These are phyloP conservation scores for Salvia sclarea DNA, from an alignment of 305 asterid species.

Conservation along the genomic window DNA sequence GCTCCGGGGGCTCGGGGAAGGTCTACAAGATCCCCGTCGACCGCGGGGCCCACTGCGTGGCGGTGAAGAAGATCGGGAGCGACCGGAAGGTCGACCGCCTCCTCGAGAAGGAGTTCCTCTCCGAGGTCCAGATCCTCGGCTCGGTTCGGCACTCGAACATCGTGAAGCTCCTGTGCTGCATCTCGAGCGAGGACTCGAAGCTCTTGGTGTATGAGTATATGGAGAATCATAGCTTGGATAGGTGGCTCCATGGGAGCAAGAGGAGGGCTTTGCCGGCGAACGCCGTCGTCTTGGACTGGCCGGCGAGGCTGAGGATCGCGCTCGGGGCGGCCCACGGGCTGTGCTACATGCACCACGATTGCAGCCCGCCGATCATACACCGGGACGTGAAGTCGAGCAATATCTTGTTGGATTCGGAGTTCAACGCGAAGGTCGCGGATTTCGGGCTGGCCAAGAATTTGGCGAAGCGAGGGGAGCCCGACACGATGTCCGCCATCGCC, in stretches of 20 bases:
- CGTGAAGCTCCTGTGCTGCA: conserved; percentile 85
- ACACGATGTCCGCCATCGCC: conserved; percentile 87
- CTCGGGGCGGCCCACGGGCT: conserved; percentile 87
- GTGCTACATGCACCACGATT: conserved; percentile 89
- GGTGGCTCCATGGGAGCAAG: conserved; percentile 69
- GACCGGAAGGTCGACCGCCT: conserved; percentile 42
- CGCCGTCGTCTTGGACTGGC: conserved; percentile 63
- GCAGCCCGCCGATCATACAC: conserved; percentile 73
- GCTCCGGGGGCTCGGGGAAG: conserved; percentile 87
- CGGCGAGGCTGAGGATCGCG: conserved; percentile 68
- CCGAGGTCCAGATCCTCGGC: conserved; percentile 77
- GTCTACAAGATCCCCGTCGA: conserved; percentile 64
- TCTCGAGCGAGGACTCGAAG: conserved; percentile 70
- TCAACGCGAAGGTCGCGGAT: conserved; percentile 79
- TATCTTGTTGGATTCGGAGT: conserved; percentile 73
- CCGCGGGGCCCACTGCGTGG: conserved; percentile 51
- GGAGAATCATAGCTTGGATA: conserved; percentile 82
- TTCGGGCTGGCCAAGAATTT: conserved; percentile 85
- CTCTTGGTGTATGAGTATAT: conserved; percentile 86
- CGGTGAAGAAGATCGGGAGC: conserved; percentile 74
- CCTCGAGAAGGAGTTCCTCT: conserved; percentile 72
- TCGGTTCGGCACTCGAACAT: conserved; percentile 81
- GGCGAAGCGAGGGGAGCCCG: conserved; percentile 59
- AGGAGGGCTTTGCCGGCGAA: conserved; percentile 28
- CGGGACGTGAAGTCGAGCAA: conserved; percentile 94